A percentile compares a stretch with the other conserved stretches of the same genome.
These are phyloP conservation scores for Trebouxia sp. DNA, from an alignment of 139 green algal species.

Conservation along the genomic window DNA sequence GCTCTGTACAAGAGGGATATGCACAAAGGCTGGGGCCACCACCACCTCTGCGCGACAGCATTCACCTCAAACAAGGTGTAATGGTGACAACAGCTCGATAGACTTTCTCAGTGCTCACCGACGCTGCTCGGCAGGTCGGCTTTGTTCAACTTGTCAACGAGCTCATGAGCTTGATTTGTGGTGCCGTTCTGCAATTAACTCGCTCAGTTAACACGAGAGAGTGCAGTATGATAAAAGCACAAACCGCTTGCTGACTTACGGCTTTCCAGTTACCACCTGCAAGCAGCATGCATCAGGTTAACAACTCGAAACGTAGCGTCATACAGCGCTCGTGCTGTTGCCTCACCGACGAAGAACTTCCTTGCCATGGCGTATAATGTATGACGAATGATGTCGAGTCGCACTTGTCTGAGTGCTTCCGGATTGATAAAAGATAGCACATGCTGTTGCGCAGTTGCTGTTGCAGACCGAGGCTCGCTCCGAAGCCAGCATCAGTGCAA, in stretches of 20 bases:
- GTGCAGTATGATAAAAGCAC: background rate
- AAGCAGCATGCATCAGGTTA: background rate
- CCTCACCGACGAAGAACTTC: conserved; percentile 30
- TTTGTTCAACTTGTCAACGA: conserved; percentile 30
- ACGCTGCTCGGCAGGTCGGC: conserved; percentile 20
- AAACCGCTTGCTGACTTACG: conserved; percentile 32
- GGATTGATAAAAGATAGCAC: background rate
- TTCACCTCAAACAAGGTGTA: background rate
- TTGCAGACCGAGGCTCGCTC: background rate
- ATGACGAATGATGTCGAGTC: background rate
- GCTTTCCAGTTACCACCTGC: conserved; percentile 62
- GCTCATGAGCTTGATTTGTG: background rate
- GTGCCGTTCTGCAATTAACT: conserved; percentile 28
- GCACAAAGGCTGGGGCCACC: conserved; percentile 17
- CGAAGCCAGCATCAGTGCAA: background rate
- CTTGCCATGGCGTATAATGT: conserved; percentile 3
- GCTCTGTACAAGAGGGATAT: conserved; percentile 38
- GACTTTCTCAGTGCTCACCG: background rate
- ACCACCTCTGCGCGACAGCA: conserved; percentile 29
- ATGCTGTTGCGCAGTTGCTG: background rate
- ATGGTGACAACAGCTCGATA: background rate
- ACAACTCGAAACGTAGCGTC: no score
- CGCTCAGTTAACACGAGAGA: background rate
- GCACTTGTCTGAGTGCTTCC: no score
- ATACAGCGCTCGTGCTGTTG: no score